phyloP scores from a whole-genome alignment of 2,329 filamentous ascomycete species.

The Aspergillus sp. region DNA sequence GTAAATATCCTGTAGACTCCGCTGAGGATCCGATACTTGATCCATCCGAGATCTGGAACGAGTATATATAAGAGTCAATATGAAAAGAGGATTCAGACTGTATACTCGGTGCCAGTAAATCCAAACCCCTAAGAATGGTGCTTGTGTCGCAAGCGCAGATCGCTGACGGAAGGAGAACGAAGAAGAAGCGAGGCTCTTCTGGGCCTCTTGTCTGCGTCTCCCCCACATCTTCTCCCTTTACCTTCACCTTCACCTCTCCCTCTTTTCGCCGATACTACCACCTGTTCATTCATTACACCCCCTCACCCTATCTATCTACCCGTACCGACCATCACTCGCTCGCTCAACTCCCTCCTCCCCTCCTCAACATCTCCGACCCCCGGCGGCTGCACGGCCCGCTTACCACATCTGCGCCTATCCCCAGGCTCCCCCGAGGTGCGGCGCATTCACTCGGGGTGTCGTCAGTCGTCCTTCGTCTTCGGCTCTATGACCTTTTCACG shows the following conservation, averaged over 20 bases:
- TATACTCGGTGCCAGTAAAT: too few relatives aligned
- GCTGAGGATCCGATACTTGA: too few relatives aligned
- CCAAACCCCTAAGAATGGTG: background rate
- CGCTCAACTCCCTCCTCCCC: background rate
- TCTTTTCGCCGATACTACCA: background rate
- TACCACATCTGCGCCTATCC: conserved; percentile 12
- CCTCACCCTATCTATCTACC: too few relatives aligned
- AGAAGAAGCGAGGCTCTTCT: background rate
- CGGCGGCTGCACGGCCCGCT: conserved; percentile 3
- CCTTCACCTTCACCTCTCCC: background rate
- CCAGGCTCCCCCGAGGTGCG: conserved; percentile 11
- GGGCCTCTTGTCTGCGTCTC: background rate
- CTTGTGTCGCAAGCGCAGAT: background rate
- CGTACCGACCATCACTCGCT: too few relatives aligned
- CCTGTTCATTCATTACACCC: too few relatives aligned
- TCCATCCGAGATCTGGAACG: too few relatives aligned
- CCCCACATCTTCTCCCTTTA: background rate
- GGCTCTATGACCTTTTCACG: conserved; percentile 28
- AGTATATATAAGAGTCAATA: too few relatives aligned
- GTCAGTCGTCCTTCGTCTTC: conserved; percentile 1
- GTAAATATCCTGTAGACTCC: background rate
- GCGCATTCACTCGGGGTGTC: conserved; percentile 8
- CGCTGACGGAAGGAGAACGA: background rate
- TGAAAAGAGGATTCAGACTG: too few relatives aligned
- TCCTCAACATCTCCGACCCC: conserved; percentile 1